These are phyloP conservation scores for Picea glauca DNA, from an alignment of 75 land plant genomes.

Conservation along the genomic window DNA sequence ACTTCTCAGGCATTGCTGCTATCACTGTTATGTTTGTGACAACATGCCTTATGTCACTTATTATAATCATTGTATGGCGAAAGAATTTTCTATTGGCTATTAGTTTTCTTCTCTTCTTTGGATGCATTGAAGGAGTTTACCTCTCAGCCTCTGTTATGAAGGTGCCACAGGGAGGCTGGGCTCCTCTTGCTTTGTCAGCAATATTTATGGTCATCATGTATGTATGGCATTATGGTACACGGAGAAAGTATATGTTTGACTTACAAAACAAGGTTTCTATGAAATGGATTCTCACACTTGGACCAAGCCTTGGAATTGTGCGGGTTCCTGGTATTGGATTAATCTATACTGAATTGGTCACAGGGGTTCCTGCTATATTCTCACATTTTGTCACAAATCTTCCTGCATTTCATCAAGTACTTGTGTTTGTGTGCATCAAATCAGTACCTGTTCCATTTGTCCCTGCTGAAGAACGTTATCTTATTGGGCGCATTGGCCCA, in stretches of 20 bases:
- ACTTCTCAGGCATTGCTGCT: conserved; percentile 64
- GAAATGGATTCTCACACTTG: conserved; percentile 48
- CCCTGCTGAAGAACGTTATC: conserved; percentile 49
- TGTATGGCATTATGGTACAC: conserved; percentile 52
- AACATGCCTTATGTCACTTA: conserved; percentile 82
- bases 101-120: conserved; percentile 53
- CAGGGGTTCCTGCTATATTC: conserved; percentile 57
- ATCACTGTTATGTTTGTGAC: conserved; percentile 83
- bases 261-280: conserved; percentile 54
- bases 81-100: conserved; percentile 32
- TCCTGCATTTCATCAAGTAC: conserved; percentile 66
- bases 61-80: conserved; percentile 78
- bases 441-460: conserved; percentile 73
- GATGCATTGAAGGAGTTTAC: conserved; percentile 36
- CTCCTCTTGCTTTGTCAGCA: conserved; percentile 36
- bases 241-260: conserved; percentile 58
- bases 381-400: conserved; percentile 66
- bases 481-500: conserved; percentile 71
- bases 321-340: conserved; percentile 64
- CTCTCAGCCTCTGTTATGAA: conserved; percentile 44
- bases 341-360: conserved; percentile 44
- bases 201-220: conserved; percentile 42
- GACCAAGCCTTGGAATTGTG: conserved; percentile 44
- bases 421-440: conserved; percentile 62
- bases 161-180: conserved; percentile 51